Conservation (phyloP, 805 yeast genomes). For the Kuraishia hungarica region DNA sequence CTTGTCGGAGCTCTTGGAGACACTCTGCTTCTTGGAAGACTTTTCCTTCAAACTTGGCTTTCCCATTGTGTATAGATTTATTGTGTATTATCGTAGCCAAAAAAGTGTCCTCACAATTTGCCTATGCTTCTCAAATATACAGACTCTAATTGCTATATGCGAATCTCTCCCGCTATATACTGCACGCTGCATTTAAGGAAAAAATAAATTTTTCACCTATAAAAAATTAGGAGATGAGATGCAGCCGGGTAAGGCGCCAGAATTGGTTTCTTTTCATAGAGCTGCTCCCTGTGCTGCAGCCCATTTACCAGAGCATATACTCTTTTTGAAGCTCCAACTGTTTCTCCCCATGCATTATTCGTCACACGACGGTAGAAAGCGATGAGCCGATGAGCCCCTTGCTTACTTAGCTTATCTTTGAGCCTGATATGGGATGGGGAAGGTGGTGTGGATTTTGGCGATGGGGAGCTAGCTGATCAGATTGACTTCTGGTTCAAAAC, state of each 20-base stretch:
- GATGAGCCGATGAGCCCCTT: too few species aligned
- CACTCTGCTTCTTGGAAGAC: neutral
- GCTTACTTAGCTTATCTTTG: too few species aligned
- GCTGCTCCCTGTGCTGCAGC: neutral
- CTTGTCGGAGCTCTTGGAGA: neutral
- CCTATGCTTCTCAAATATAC: neutral
- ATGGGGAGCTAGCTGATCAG: too few species aligned
- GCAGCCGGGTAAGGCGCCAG: neutral
- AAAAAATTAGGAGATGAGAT: neutral
- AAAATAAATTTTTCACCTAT: neutral
- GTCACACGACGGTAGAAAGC: neutral
- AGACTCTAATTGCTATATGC: neutral
- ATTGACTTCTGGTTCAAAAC: too few species aligned
- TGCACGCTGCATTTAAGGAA: neutral
- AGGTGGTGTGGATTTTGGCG: too few species aligned
- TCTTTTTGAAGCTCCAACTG: neutral
- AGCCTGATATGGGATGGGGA: too few species aligned
- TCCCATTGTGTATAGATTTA: neutral
- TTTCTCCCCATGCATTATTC: neutral
- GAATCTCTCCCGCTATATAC: neutral
- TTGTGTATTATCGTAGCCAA: neutral
- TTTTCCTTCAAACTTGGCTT: neutral
- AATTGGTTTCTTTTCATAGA: neutral
- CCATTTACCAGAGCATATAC: neutral
- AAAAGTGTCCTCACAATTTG: neutral